Evolutionary conservation across 129 eudicot species (phyloP).

Genomic region (sunflower (Helianthus annuus)): HanXRQr2.0-SUNRISE NC_035448.2:105971337-105971836

Average conservation of each 20-base stretch:
- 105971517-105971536: background rate
- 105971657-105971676: constrained; percentile 13
- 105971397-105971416: background rate
- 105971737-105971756: constrained; percentile 83
- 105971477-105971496: background rate
- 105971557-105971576: background rate
- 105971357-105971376: background rate
- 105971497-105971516: background rate
- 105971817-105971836: constrained; percentile 23
- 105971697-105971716: constrained; percentile 96
- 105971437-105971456: background rate
- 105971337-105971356: background rate
- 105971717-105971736: constrained; percentile 82
- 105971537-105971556: background rate
- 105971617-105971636: background rate
- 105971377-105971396: background rate
- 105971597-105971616: constrained; percentile 5
- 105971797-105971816: background rate
- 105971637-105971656: constrained; percentile 3
- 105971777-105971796: background rate
- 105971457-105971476: background rate
- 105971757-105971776: constrained; percentile 24
- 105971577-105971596: background rate
- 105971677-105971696: constrained; percentile 90
- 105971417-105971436: background rate